Conservation (phyloP, 306 rosid genomes). For the Cucumis sativus region DNA sequence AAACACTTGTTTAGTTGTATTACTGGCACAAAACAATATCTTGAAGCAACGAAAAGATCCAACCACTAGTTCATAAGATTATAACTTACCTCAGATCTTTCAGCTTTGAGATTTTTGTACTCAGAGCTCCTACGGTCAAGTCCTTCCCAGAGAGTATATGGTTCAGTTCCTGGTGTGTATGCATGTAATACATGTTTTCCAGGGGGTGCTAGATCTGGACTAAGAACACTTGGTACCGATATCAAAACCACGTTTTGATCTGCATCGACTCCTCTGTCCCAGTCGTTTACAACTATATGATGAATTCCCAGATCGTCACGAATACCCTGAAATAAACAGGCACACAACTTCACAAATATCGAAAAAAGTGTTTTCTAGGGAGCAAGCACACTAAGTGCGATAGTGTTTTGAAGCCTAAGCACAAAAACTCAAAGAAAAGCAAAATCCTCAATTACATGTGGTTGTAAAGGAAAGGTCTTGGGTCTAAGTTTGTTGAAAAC, state of each 20-base stretch:
- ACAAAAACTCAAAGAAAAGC: background rate
- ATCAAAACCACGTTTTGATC: constrained; percentile 91
- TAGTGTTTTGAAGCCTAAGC: background rate
- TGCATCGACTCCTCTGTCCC: constrained; percentile 91
- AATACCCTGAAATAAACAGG: constrained; percentile 29
- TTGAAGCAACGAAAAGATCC: background rate
- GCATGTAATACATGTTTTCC: constrained; percentile 88
- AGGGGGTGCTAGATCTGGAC: constrained; percentile 65
- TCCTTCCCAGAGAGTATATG: constrained; percentile 75
- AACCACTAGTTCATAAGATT: background rate
- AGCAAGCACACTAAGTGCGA: background rate
- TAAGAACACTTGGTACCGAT: constrained; percentile 79
- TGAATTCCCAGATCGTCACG: constrained; percentile 68
- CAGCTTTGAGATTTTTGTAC: constrained; percentile 67
- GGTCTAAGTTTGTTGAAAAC: background rate
- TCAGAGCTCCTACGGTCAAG: constrained; percentile 64
- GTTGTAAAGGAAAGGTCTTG: background rate
- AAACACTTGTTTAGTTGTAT: background rate
- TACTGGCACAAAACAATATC: background rate
- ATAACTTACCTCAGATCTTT: constrained; percentile 66
- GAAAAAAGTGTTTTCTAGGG: background rate
- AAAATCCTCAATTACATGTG: background rate
- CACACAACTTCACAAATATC: background rate
- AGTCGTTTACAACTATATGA: constrained; percentile 88
- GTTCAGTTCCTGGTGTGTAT: constrained; percentile 88